Conservation (phyloP, 192 early-diverging fungal species). For the Mortierella claussenii region DNA sequence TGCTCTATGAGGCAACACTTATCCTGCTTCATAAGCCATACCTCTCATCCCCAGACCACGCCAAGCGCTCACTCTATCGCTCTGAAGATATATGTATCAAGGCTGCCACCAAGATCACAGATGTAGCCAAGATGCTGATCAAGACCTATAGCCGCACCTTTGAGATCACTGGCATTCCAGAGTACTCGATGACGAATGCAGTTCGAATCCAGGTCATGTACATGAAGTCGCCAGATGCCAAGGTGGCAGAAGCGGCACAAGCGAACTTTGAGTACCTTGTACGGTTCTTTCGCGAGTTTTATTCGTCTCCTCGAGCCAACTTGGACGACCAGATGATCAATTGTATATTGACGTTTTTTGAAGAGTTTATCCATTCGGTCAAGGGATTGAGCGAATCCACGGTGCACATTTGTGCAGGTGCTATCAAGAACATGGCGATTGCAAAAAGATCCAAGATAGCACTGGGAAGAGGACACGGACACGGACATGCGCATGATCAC, state of each 20-base stretch:
- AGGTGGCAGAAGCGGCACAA: neutral
- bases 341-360: constrained; percentile 43
- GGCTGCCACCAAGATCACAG: constrained; percentile 37
- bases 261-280: constrained; percentile 35
- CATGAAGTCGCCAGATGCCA: constrained; percentile 29
- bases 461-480: neutral
- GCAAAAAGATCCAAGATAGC: constrained; percentile 33
- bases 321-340: constrained; percentile 35
- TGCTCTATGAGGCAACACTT: constrained; percentile 39
- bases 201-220: constrained; percentile 43
- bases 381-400: constrained; percentile 42
- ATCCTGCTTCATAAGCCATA: constrained; percentile 46
- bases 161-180: constrained; percentile 16
- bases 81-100: constrained; percentile 48
- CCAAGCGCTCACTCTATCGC: constrained; percentile 12
- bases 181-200: constrained; percentile 32
- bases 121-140: constrained; percentile 16
- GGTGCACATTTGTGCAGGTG: constrained; percentile 32
- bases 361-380: constrained; percentile 42
- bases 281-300: constrained; percentile 38
- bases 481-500: neutral
- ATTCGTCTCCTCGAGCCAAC: constrained; percentile 26
- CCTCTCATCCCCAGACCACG: constrained; percentile 8
- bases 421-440: constrained; percentile 48
- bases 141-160: constrained; percentile 27